phyloP scores from a whole-genome alignment of 2,329 filamentous ascomycete genomes.

The Epichloe hybrida region DNA sequence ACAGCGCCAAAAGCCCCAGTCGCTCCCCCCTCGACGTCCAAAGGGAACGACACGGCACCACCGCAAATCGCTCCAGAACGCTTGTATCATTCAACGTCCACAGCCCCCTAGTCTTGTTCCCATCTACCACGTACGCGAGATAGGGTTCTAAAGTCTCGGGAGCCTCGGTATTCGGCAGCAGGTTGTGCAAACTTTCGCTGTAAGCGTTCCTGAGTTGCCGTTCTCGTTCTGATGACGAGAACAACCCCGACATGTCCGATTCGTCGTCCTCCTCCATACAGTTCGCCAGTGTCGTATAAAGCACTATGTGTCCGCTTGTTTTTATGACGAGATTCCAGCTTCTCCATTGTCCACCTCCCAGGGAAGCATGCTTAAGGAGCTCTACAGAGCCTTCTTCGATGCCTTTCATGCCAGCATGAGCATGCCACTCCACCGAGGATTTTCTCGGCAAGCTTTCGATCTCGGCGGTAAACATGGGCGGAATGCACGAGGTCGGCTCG shows the following conservation, averaged over 20 bases:
- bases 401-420: constrained; percentile 42
- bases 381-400: constrained; percentile 17
- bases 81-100: constrained; percentile 6
- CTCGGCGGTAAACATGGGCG: constrained; percentile 62
- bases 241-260: neutral
- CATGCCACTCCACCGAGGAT: constrained; percentile 75
- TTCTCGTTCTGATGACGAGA: constrained; percentile 1
- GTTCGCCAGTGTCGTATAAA: constrained; percentile 19
- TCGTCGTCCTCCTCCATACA: neutral
- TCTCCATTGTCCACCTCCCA: constrained; percentile 13
- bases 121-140: constrained; percentile 20
- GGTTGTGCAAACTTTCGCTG: neutral
- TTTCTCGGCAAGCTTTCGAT: constrained; percentile 63
- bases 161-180: neutral
- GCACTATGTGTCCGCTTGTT: constrained; percentile 8
- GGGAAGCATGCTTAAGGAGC: constrained; percentile 9
- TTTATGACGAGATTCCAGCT: constrained; percentile 18
- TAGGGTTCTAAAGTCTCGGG: constrained; percentile 12
- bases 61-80: constrained; percentile 8
- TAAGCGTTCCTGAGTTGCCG: neutral
- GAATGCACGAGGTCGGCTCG: constrained; percentile 25
- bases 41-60: constrained; percentile 24
- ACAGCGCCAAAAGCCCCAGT: constrained; percentile 21
- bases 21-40: constrained; percentile 19
- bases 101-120: constrained; percentile 7